phyloP scores from a whole-genome alignment of 1,284 basidiomycete genomes.

The Cryptococcus amylolentus region DNA sequence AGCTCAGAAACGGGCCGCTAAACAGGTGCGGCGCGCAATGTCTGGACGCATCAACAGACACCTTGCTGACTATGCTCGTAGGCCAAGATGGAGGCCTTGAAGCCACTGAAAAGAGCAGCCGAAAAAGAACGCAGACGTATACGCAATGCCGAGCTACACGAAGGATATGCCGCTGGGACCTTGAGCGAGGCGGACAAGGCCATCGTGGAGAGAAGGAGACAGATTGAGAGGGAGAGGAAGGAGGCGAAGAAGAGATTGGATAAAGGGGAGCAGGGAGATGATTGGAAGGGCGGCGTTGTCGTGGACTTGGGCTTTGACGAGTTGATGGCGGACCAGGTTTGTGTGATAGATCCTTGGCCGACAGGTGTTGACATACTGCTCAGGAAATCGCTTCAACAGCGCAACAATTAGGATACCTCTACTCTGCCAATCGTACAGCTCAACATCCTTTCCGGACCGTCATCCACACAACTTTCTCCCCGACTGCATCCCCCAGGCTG shows the following conservation, averaged over 20 bases:
- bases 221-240: slow-evolving; percentile 23
- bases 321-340: slow-evolving; percentile 87
- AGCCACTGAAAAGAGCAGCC: slow-evolving; percentile 32
- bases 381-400: slow-evolving; percentile 85
- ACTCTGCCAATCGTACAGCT: slow-evolving; percentile 76
- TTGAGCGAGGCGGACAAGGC: slow-evolving; percentile 27
- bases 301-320: slow-evolving; percentile 93
- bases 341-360: slow-evolving; percentile 36
- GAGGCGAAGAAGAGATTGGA: slow-evolving; percentile 47
- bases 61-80: slow-evolving; percentile 1
- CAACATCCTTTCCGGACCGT: slow-evolving; percentile 66
- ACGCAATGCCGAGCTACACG: slow-evolving; percentile 16
- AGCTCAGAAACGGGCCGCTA: slow-evolving; percentile 34
- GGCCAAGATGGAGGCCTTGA: slow-evolving; percentile 24
- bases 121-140: slow-evolving; percentile 32
- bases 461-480: slow-evolving; percentile 68
- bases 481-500: slow-evolving; percentile 34
- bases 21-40: slow-evolving; percentile 27
- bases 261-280: slow-evolving; percentile 20
- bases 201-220: slow-evolving; percentile 23
- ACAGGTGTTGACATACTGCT: neutral
- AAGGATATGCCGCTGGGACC: slow-evolving; percentile 35
- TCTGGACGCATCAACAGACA: neutral
- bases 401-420: slow-evolving; percentile 83
- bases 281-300: slow-evolving; percentile 66